A percentile compares a stretch with the other conserved stretches of the same genome.
Evolutionary conservation across 2,329 filamentous ascomycete species (phyloP).

Genomic region (Cyanodermella asteris): DNA sequence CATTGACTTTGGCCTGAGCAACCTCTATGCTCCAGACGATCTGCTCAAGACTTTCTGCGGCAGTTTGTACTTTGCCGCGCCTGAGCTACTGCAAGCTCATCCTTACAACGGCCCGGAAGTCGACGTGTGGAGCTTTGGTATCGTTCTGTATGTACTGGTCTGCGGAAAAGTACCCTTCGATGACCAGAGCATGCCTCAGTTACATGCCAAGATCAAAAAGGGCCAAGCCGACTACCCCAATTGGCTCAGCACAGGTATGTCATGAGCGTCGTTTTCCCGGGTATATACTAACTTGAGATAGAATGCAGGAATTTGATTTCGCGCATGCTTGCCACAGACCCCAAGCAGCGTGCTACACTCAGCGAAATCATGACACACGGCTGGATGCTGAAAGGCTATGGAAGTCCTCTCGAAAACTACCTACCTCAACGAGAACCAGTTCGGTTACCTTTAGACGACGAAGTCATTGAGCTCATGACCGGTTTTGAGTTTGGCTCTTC

Average conservation of each 20-base stretch:
- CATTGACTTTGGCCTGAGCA: slow-evolving; percentile 94
- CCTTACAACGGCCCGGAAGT: slow-evolving; percentile 94
- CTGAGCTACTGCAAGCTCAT: slow-evolving; percentile 77
- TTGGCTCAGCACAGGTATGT: slow-evolving; percentile 71
- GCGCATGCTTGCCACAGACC: slow-evolving; percentile 89
- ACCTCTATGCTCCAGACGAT: slow-evolving; percentile 67
- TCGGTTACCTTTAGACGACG: slow-evolving; percentile 60
- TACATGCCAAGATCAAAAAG: slow-evolving; percentile 98
- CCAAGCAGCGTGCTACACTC: slow-evolving; percentile 64
- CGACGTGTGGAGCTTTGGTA: slow-evolving; percentile 96
- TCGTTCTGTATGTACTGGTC: slow-evolving; percentile 88
- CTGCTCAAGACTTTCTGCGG: slow-evolving; percentile 94
- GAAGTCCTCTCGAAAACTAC: slow-evolving; percentile 68
- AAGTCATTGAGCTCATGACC: slow-evolving; percentile 81
- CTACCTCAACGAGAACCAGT: slow-evolving; percentile 66
- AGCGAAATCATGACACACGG: slow-evolving; percentile 84
- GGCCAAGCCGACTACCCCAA: slow-evolving; percentile 86
- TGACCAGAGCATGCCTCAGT: slow-evolving; percentile 94
- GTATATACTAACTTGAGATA: slow-evolving; percentile 17
- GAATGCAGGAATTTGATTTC: slow-evolving; percentile 88
- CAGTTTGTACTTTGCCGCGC: slow-evolving; percentile 91
- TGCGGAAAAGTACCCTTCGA: slow-evolving; percentile 98
- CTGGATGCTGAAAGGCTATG: slow-evolving; percentile 90
- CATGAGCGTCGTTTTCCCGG: not conserved
- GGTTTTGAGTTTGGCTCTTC: slow-evolving; percentile 90